Evolutionary conservation across 2,329 filamentous ascomycete genomes (phyloP).

Genomic region (Aspergillus ochraceus): DNA sequence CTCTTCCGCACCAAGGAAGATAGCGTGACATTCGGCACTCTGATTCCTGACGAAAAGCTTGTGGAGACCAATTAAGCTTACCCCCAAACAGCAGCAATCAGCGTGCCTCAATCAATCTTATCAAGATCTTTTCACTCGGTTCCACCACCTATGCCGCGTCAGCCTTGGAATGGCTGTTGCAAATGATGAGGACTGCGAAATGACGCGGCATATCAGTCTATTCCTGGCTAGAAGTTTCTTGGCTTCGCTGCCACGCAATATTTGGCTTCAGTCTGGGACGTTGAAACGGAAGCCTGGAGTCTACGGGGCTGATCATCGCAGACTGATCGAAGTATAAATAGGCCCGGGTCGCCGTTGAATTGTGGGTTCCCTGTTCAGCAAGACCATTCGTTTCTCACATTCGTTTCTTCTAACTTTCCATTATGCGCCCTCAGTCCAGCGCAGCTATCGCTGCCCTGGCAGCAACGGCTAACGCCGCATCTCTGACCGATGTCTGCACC

Average conservation of each 20-base stretch:
- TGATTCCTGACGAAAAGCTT: not conserved
- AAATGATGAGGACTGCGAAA: not conserved
- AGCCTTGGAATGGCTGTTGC: not conserved
- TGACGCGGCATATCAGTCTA: not conserved
- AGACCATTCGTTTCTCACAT: not conserved
- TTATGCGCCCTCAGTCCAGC: constrained; percentile 2
- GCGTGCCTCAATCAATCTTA: not conserved
- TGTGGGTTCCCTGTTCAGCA: not conserved
- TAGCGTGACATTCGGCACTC: not conserved
- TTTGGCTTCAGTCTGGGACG: not conserved
- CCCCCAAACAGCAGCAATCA: not conserved
- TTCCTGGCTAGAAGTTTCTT: not conserved
- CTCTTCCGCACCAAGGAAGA: not conserved
- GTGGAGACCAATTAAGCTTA: not conserved
- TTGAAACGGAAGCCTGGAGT: not conserved
- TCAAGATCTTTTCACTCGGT: not conserved
- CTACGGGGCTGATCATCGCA: not conserved
- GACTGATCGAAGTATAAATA: not conserved
- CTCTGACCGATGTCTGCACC: constrained; percentile 44
- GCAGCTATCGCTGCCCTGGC: constrained; percentile 21
- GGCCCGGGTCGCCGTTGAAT: not conserved
- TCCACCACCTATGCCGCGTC: not conserved
- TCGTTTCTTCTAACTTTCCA: not conserved
- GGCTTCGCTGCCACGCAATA: not conserved
- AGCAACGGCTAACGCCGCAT: constrained; percentile 32